Evolutionary conservation across 371 early-diverging fungal genomes (phyloP), one percentile per base, ranked within the genome.

Genomic region (Mucor piriformis): DNA sequence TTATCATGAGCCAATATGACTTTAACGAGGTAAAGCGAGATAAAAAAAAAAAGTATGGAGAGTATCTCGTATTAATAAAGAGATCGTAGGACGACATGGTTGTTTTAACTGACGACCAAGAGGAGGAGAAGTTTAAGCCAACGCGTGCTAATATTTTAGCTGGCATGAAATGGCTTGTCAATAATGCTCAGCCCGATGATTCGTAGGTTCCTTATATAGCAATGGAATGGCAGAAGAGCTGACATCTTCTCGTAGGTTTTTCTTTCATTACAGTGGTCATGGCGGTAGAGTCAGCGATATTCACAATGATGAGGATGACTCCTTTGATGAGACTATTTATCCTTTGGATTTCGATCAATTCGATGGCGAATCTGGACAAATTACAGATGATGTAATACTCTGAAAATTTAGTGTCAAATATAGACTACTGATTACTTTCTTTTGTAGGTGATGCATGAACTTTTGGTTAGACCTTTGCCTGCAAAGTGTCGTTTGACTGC

Each of bases 221-320:
- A 37, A 13, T 40, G 18, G 1, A 18, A 6, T 6, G 18, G 20
- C 16, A 3, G 5, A 18, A 16, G 18, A 18, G 3, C 16, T 15
- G 15, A 42, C 18, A 42, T 42, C 6, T 18, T 18, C 8, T 42
- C 20, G n/a, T 44, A 52, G 44, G 10, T 44, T 55, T 18, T 49
- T 53, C 63, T 86, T 95, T 74, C 95, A 95, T 67, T 98, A 81
- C 72, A 90, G 89, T 61, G 97, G 97, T 7, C 97, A 97, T 73
- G 97, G 97, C 34, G 86, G 85, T 6, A 85, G 86, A 50, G 79
- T 70, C 27, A 52, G 52, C 13, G 59, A 58, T 62, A 6, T 50
- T 10, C 77, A 86, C 46, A 92, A 92, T 16, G 95, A 96, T 68
- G 95, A 96, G 61, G 82, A 85, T 38, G 95, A 95, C 66, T 93